These are phyloP conservation scores for Setomelanomma holmii DNA, from an alignment of 2,329 filamentous ascomycete genomes.

Conservation along the genomic window DNA sequence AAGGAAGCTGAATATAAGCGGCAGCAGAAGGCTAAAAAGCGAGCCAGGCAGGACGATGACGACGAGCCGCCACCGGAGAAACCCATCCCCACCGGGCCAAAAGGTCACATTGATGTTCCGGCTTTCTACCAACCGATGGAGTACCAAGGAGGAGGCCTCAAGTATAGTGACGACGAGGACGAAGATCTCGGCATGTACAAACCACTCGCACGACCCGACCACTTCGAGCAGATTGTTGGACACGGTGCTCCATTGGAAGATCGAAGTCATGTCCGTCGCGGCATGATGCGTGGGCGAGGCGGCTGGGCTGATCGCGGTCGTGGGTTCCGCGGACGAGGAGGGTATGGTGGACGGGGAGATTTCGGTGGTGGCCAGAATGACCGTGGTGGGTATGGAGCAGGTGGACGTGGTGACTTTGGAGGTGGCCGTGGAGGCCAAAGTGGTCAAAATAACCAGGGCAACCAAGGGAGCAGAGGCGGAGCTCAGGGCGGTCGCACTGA, in stretches of 20 bases:
- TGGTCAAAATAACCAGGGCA: constrained; percentile 11
- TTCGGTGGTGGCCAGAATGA: constrained; percentile 38
- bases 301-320: constrained; percentile 46
- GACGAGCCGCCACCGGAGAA: constrained; percentile 27
- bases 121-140: constrained; percentile 28
- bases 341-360: constrained; percentile 30
- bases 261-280: constrained; percentile 45
- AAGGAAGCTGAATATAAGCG: constrained; percentile 81
- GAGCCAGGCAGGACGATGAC: constrained; percentile 44
- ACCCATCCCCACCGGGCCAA: constrained; percentile 30
- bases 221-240: constrained; percentile 55
- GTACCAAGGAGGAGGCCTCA: constrained; percentile 46
- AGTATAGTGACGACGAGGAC: constrained; percentile 55
- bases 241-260: constrained; percentile 48
- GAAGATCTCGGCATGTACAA: constrained; percentile 56
- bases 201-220: constrained; percentile 55
- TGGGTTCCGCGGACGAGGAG: constrained; percentile 45
- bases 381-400: constrained; percentile 25
- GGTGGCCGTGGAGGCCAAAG: constrained; percentile 35
- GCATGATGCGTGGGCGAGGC: constrained; percentile 41
- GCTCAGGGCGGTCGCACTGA: constrained; percentile 6
- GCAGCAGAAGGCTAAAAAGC: constrained; percentile 65
- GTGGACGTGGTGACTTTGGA: constrained; percentile 33
- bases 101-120: constrained; percentile 26
- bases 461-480: constrained; percentile 22